Base-by-base conservation (phyloP, 2,329 filamentous ascomycete genomes). In the Metarhizium robertsii region DNA sequence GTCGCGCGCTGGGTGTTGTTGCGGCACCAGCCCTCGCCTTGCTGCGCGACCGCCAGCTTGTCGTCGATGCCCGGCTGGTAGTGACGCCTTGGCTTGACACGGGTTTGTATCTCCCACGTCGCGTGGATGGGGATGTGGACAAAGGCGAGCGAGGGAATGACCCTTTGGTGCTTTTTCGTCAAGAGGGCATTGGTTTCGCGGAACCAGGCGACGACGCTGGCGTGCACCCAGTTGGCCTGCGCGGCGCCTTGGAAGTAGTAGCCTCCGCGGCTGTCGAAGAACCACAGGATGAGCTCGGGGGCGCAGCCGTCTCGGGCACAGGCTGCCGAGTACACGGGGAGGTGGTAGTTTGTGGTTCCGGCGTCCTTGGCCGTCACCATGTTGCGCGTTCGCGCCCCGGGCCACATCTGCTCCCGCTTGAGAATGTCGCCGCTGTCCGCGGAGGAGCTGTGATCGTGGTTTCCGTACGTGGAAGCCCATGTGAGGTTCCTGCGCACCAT, bases 391-490 rank as follows among this genome's bases (percentile, higher is more conserved):
- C 69, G 70, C 2, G 71, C 63, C 49, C 74, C 72, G 2, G 62
- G 61, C 63, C 67, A 74, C 6, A 54, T 58, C 1, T 64, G 64
- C 61, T 78, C 75, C 2, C 72, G 70, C 20, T 59, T 65, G 3
- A 76, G 62, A 30, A 78, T 74, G 2, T 63, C 57, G 38, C 64
- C 62, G 25, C 76, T 75, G 0, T 77, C 78, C 7, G 86, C 68
- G 57, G 85, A 85, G 63, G 73, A 79, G 30, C 80, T 70, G 49
- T 77, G 76, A 59, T 90, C 86, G 61, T 90, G 86, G 55, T 89
- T 89, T 0, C 86, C 86, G 58, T 88, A 89, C 0, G 84, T 84
- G 0, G 81, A 83, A 1, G 84, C 84, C 80, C 84, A 89, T 0
- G 74, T 73, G 0, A 86, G 63, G 11, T 73, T 71, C 14, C 78